Evolutionary conservation across 768 basidiomycete species (phyloP).

Genomic region (Leccinum olivaceopallidum): DNA sequence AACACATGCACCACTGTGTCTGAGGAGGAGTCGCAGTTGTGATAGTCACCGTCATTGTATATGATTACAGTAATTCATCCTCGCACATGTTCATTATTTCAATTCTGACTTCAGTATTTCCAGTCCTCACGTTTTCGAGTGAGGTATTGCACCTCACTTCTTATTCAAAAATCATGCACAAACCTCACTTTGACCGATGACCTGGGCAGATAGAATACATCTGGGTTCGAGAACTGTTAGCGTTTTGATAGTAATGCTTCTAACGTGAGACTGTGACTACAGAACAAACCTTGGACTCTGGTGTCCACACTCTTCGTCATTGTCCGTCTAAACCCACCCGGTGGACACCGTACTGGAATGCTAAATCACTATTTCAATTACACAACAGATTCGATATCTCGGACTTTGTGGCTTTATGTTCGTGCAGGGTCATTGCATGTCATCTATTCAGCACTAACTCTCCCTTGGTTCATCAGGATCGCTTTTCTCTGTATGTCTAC

Average conservation of each 20-base stretch:
- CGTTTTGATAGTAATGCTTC: background rate
- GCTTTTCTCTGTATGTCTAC: background rate
- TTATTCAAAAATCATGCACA: too few species aligned
- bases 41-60: background rate
- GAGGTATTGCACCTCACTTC: constrained; percentile 7
- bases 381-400: too few species aligned
- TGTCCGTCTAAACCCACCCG: constrained; percentile 1
- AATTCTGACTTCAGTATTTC: background rate
- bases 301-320: constrained; percentile 14
- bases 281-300: constrained; percentile 10
- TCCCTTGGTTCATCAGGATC: background rate
- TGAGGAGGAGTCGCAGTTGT: background rate
- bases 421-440: too few species aligned
- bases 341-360: background rate
- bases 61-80: background rate
- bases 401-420: too few species aligned
- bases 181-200: background rate
- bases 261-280: background rate
- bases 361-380: background rate
- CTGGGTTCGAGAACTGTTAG: constrained; percentile 10
- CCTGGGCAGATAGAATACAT: constrained; percentile 11
- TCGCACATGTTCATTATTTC: background rate
- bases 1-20: too few species aligned
- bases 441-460: too few species aligned
- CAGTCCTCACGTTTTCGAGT: constrained; percentile 10